These are phyloP conservation scores for Gossypium bickii DNA, from an alignment of 345 rosid genomes.

Conservation along the genomic window DNA sequence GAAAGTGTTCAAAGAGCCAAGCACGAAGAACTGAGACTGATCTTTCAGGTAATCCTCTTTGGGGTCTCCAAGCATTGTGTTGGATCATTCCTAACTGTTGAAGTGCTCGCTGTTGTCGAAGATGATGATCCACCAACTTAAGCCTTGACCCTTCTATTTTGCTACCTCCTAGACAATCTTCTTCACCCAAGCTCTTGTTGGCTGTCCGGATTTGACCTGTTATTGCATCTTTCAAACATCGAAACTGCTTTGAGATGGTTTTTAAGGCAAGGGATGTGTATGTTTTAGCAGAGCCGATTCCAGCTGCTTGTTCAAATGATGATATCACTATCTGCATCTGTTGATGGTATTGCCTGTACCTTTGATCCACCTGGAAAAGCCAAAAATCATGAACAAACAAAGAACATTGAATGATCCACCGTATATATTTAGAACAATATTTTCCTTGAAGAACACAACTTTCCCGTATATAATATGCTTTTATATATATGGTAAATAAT, in stretches of 20 bases:
- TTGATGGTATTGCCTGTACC: constrained; percentile 90
- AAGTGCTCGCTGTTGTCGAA: constrained; percentile 92
- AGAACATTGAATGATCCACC: not conserved
- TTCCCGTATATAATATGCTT: not conserved
- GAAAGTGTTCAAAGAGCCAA: constrained; percentile 98
- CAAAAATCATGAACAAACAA: not conserved
- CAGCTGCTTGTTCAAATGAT: constrained; percentile 84
- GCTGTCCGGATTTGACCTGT: constrained; percentile 77
- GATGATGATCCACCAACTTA: constrained; percentile 91
- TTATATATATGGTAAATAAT: not conserved
- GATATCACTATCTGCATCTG: constrained; percentile 94
- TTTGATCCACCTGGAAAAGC: constrained; percentile 77
- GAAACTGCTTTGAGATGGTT: constrained; percentile 92
- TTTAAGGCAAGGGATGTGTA: constrained; percentile 86
- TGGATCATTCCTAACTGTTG: constrained; percentile 98
- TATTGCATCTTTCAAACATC: constrained; percentile 90
- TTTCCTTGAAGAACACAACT: constrained; percentile 11
- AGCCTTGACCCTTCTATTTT: constrained; percentile 85
- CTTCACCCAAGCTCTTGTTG: constrained; percentile 87
- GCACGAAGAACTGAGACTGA: constrained; percentile 95
- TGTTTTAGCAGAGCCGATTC: constrained; percentile 77
- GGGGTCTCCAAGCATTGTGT: constrained; percentile 99
- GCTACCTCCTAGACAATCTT: constrained; percentile 53
- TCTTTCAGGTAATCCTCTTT: constrained; percentile 90
- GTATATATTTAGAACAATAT: not conserved